Percentiles rank a stretch among this genome's conserved stretches.
These are phyloP conservation scores for Amanita polypyramis DNA, from an alignment of 768 basidiomycete genomes.

Conservation along the genomic window DNA sequence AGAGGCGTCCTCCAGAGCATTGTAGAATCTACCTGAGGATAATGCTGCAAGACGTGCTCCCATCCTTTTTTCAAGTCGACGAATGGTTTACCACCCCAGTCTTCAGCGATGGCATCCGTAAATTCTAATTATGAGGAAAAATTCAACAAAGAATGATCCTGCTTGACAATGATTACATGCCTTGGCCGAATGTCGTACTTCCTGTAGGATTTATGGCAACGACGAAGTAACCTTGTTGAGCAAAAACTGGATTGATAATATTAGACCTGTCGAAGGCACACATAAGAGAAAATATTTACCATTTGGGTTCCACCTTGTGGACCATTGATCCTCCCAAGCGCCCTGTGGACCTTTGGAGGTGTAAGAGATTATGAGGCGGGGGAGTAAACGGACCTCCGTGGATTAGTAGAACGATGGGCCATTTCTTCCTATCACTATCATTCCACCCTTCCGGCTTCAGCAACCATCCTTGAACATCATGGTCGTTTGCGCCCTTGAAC, in stretches of 20 bases:
- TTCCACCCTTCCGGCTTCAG: conserved; percentile 74
- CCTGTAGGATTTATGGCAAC: conserved; percentile 91
- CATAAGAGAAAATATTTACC: conserved; percentile 24
- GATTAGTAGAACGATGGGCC: conserved; percentile 72
- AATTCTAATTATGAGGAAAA: conserved; percentile 35
- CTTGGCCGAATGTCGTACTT: conserved; percentile 87
- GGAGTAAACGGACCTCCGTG: conserved; percentile 46
- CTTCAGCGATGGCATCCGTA: conserved; percentile 69
- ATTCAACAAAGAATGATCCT: not conserved
- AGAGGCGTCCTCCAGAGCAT: not conserved
- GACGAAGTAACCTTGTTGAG: conserved; percentile 82
- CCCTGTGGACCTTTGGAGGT: conserved; percentile 48
- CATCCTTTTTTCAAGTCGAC: conserved; percentile 68
- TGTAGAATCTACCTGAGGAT: conserved; percentile 48
- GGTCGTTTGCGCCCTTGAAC: conserved; percentile 76
- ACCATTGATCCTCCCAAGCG: conserved; percentile 90
- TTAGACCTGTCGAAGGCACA: not conserved
- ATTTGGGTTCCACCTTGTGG: conserved; percentile 87
- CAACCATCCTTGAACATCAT: conserved; percentile 76
- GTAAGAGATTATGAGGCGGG: not conserved
- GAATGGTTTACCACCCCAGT: conserved; percentile 86
- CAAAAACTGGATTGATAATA: conserved; percentile 42
- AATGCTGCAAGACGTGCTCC: conserved; percentile 54
- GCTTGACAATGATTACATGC: conserved; percentile 21
- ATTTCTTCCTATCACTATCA: conserved; percentile 55